phyloP scores from a whole-genome alignment of 129 eudicot species.

The Flaveria linearis region DNA sequence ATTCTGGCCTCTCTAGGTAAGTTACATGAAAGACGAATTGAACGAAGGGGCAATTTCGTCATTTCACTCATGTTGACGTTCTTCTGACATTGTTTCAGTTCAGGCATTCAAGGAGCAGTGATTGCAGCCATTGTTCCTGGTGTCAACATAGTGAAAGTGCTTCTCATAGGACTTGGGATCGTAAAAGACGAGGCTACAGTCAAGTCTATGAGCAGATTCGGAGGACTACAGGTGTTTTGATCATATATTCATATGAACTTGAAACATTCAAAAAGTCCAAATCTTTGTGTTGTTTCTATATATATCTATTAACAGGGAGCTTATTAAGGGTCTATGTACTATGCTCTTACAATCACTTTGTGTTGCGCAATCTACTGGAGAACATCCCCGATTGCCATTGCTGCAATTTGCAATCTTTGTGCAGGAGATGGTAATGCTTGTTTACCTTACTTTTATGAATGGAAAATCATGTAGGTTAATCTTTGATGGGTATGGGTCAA shows the following conservation, averaged over 20 bases:
- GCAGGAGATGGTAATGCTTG: slow-evolving; percentile 82
- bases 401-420: slow-evolving; percentile 80
- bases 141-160: slow-evolving; percentile 64
- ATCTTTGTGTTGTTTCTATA: background rate
- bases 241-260: background rate
- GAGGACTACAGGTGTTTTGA: slow-evolving; percentile 67
- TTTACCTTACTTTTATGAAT: too few species aligned
- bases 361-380: slow-evolving; percentile 72
- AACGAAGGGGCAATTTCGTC: too few species aligned
- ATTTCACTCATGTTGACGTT: background rate
- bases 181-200: slow-evolving; percentile 80
- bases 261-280: too few species aligned
- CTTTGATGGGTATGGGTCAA: too few species aligned
- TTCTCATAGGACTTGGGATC: slow-evolving; percentile 81
- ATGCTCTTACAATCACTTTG: slow-evolving; percentile 69
- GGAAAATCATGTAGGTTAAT: too few species aligned
- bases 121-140: slow-evolving; percentile 75
- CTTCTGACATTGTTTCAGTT: slow-evolving; percentile 45
- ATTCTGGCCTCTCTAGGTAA: slow-evolving; percentile 98
- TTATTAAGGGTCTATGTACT: slow-evolving; percentile 80
- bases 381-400: slow-evolving; percentile 77
- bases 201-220: slow-evolving; percentile 86
- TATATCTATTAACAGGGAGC: slow-evolving; percentile 47
- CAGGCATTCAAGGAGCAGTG: slow-evolving; percentile 70
- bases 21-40: too few species aligned